A percentile compares a stretch with the other conserved stretches of the same genome.
phyloP scores from a whole-genome alignment of 2,329 filamentous ascomycete genomes.

The Akanthomyces uredinophilus region DNA sequence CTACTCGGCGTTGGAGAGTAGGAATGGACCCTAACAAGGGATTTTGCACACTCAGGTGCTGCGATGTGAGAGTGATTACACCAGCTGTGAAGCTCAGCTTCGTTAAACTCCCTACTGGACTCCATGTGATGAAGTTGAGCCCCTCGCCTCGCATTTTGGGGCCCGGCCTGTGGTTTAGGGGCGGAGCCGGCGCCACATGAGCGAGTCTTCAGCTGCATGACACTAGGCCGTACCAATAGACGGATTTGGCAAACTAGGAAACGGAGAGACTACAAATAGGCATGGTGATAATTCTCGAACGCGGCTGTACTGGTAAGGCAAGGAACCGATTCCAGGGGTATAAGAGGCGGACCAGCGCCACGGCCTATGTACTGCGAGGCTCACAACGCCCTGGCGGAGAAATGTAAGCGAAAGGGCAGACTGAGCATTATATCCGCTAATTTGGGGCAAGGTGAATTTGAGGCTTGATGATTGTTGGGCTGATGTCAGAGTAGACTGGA shows the following conservation, averaged over 20 bases:
- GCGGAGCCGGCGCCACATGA: slow-evolving; percentile 3
- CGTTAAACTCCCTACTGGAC: neutral
- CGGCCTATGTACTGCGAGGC: neutral
- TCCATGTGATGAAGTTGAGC: neutral
- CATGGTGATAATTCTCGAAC: neutral
- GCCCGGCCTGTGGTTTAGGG: neutral
- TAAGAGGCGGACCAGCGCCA: neutral
- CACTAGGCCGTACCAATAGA: neutral
- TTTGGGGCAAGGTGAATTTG: neutral
- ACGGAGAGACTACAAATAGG: neutral
- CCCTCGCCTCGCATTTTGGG: neutral
- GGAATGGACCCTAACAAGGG: slow-evolving; percentile 2
- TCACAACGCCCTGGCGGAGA: neutral
- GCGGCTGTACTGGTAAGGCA: neutral
- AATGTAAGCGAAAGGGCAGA: neutral
- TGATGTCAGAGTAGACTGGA: neutral
- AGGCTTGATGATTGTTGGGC: neutral
- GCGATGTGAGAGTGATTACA: neutral
- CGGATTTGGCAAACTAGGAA: neutral
- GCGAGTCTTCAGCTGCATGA: neutral
- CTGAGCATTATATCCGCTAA: neutral
- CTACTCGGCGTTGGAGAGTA: slow-evolving; percentile 2
- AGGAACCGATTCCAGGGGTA: neutral
- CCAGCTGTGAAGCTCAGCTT: neutral
- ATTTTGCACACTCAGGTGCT: neutral